Base-by-base conservation (phyloP, 2,329 filamentous ascomycete species). In the Orbilia oligospora region DNA sequence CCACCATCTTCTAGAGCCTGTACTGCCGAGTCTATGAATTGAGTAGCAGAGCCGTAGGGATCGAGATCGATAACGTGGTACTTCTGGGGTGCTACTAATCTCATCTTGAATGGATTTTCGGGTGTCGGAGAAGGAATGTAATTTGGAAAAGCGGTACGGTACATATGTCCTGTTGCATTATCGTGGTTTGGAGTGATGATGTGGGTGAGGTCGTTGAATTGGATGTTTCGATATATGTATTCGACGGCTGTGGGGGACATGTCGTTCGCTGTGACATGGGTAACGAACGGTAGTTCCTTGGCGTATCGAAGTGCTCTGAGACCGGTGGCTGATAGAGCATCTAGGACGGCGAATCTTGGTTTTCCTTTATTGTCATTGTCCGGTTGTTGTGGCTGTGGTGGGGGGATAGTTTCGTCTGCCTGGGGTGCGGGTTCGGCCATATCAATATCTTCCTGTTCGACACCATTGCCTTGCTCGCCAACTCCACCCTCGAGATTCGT, bases 1-100 rank as follows among this genome's bases (percentile, higher is more conserved):
- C 96, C 96, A 0, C 95, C 95, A 81, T 97, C 93, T 6, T 97
- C 89, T 8, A 82, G 46, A 0, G 93, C 90, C 85, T 97, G 94
- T 8, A 99, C 87, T 0, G 96, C 94, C 0, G 93, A 91, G 83
- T 99, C 96, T 68, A 99, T 88, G 84, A 99, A 99, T 0, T 93
- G 92, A 9, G 93, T 93, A 0, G 95, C 96, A 0, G 93, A 97
- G 49, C 96, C 96, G 82, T 99, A 99, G 0, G 96, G 96, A 83
- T 99, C 96, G 33, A 99, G 88, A 83, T 99, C 96, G 80, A 99
- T 96, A 22, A 97, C 94, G 84, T 98, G 93, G 84, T 97, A 99
- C 82, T 88, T 90, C 83, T 90, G 24, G 0, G 55, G 12, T n/a
- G 14, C 12, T 5, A 44, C 9, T 0, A 14, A 27, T 41, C 69